Conservation (phyloP, 768 basidiomycete species). For the Hemileccinum rubropunctum region DNA sequence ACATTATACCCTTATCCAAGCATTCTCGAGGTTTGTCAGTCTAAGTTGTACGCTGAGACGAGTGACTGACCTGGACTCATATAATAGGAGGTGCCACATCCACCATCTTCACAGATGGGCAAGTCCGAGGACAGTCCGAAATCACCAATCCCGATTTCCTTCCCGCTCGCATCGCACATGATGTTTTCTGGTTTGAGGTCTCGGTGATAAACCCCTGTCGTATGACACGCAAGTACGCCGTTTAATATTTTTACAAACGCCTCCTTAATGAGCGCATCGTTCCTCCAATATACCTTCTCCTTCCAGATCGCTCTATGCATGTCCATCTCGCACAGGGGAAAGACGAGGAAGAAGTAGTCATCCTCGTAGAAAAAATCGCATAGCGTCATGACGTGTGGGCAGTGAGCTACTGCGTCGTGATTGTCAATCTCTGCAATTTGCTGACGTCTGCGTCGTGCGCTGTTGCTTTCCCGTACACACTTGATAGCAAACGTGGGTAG, state of each 20-base stretch:
- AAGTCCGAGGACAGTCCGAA: slow-evolving; percentile 66
- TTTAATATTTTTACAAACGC: slow-evolving; percentile 77
- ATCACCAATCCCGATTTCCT: slow-evolving; percentile 61
- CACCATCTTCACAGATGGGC: slow-evolving; percentile 45
- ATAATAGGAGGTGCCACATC: slow-evolving; percentile 60
- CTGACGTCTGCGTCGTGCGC: slow-evolving; percentile 50
- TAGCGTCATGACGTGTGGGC: slow-evolving; percentile 61
- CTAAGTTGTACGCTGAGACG: background rate
- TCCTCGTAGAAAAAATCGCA: slow-evolving; percentile 59
- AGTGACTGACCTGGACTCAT: slow-evolving; percentile 67
- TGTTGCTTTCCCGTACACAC: slow-evolving; percentile 55
- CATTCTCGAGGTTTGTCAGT: slow-evolving; percentile 45
- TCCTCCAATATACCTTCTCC: slow-evolving; percentile 47
- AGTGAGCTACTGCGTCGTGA: slow-evolving; percentile 44
- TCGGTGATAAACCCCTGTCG: slow-evolving; percentile 70
- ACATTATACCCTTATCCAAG: slow-evolving; percentile 38
- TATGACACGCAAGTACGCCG: slow-evolving; percentile 73
- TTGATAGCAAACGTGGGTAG: slow-evolving; percentile 65
- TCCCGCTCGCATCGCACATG: slow-evolving; percentile 55
- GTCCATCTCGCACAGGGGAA: slow-evolving; percentile 63
- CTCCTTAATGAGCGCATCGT: slow-evolving; percentile 58
- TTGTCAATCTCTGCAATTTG: slow-evolving; percentile 67
- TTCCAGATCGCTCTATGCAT: slow-evolving; percentile 58
- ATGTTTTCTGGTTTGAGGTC: slow-evolving; percentile 89
- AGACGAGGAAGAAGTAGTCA: slow-evolving; percentile 61